Evolutionary conservation across 75 land plant genomes (phyloP).

Genomic region (Picea glauca): DNA sequence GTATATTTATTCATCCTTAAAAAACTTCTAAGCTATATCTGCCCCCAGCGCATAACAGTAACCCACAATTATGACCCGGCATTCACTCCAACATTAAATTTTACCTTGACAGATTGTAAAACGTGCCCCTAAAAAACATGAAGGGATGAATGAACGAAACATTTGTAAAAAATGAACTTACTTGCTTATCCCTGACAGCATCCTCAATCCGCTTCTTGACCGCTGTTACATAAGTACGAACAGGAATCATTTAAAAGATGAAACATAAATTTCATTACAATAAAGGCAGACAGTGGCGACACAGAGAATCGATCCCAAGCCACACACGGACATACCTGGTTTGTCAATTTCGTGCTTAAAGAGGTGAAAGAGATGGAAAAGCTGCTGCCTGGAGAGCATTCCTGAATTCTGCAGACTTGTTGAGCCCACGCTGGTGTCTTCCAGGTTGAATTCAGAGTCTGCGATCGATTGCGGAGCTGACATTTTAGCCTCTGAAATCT

Average conservation of each 20-base stretch:
- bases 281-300: neutral
- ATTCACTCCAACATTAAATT: no score
- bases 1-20: no score
- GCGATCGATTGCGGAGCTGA: no score
- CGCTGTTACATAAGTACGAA: constrained; percentile 36
- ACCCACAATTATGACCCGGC: no score
- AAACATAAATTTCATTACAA: neutral
- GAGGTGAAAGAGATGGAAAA: constrained; percentile 74
- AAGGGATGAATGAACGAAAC: no score
- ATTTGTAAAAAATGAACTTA: constrained; percentile 7
- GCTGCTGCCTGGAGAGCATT: constrained; percentile 86
- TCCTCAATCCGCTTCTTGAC: constrained; percentile 82
- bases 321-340: constrained; percentile 40
- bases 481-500: no score
- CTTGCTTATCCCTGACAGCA: constrained; percentile 78
- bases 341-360: constrained; percentile 55
- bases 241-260: neutral
- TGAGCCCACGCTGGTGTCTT: neutral
- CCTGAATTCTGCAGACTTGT: constrained; percentile 32
- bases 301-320: neutral
- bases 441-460: neutral
- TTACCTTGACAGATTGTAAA: no score
- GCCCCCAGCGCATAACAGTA: no score
- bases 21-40: no score
- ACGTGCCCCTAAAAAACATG: no score